phyloP scores from a whole-genome alignment of 371 early-diverging fungal genomes.

The Lichtheimia corymbifera region DNA sequence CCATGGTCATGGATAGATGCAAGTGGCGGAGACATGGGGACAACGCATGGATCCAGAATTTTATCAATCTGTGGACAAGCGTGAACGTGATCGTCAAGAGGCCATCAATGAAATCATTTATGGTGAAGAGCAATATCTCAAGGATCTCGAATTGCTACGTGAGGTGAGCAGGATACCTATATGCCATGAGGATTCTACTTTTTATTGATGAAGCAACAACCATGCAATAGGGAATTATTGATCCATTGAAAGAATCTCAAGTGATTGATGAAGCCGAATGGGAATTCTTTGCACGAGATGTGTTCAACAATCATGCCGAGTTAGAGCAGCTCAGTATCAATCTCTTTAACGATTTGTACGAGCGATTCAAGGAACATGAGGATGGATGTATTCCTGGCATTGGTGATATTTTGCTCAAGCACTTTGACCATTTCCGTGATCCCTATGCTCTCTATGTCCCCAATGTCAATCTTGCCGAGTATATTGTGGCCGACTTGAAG shows the following conservation, averaged over 20 bases:
- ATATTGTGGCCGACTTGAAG: constrained; percentile 57
- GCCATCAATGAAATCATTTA: constrained; percentile 85
- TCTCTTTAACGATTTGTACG: constrained; percentile 61
- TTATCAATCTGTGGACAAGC: constrained; percentile 60
- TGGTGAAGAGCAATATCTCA: constrained; percentile 82
- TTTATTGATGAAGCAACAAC: background rate
- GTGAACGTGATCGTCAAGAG: constrained; percentile 85
- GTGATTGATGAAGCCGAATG: constrained; percentile 51
- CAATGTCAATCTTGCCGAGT: constrained; percentile 74
- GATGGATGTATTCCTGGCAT: constrained; percentile 65
- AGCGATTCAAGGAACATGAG: constrained; percentile 57
- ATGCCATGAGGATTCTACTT: too few species aligned
- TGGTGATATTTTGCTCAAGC: constrained; percentile 77
- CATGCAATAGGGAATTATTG: constrained; percentile 11
- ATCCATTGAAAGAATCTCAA: constrained; percentile 9
- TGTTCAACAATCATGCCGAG: constrained; percentile 78
- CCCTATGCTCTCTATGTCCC: constrained; percentile 81
- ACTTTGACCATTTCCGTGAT: constrained; percentile 63
- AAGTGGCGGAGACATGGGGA: constrained; percentile 44
- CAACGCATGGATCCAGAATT: constrained; percentile 66
- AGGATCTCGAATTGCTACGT: constrained; percentile 51
- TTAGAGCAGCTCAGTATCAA: constrained; percentile 66
- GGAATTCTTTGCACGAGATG: constrained; percentile 67
- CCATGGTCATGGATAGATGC: constrained; percentile 3
- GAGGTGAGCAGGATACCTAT: background rate